Percentiles rank a stretch among this genome's conserved stretches.
These are phyloP conservation scores for Populus tremula DNA, from an alignment of 345 rosid species.

Conservation along the genomic window DNA sequence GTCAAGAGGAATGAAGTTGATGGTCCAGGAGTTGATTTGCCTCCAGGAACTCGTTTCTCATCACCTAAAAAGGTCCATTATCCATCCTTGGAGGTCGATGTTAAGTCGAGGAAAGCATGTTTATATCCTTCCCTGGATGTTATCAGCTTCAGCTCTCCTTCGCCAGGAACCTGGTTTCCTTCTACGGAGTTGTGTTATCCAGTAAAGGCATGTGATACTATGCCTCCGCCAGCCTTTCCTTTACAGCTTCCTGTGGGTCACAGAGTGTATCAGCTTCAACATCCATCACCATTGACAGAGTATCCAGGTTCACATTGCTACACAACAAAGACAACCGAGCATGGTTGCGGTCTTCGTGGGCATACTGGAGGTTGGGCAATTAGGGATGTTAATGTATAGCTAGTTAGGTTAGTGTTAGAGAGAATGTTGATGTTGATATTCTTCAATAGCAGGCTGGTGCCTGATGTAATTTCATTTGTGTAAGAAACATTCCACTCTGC, in stretches of 20 bases:
- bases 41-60: background rate
- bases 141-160: slow-evolving; percentile 16
- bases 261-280: background rate
- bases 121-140: slow-evolving; percentile 12
- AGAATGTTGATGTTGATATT: background rate
- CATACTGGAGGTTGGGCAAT: background rate
- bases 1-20: background rate
- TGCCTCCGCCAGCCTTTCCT: slow-evolving; percentile 1
- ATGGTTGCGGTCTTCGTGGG: background rate
- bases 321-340: slow-evolving; percentile 6
- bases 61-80: slow-evolving; percentile 2
- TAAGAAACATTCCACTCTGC: background rate
- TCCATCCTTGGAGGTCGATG: slow-evolving; percentile 8
- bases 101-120: background rate
- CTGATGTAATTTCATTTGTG: background rate
- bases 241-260: background rate
- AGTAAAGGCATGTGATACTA: background rate
- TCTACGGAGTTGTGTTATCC: background rate
- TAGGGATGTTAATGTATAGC: background rate
- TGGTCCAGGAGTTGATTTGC: background rate
- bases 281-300: slow-evolving; percentile 1
- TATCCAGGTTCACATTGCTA: slow-evolving; percentile 18
- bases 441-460: background rate
- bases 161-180: slow-evolving; percentile 6
- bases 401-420: background rate